These are phyloP conservation scores for Rhododendron williamsianum DNA, from an alignment of 148 eudicot species.

Conservation along the genomic window DNA sequence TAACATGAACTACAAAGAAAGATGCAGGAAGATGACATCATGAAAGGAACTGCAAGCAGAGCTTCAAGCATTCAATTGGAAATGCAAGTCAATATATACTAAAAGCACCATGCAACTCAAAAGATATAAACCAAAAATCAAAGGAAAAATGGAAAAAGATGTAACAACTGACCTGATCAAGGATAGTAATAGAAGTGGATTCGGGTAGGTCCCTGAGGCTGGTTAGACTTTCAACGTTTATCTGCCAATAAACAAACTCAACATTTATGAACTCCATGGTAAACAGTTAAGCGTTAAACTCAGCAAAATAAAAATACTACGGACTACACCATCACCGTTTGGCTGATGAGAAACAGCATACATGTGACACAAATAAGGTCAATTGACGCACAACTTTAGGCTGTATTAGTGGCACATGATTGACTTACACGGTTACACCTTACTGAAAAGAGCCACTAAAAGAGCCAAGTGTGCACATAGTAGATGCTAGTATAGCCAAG, in stretches of 20 bases:
- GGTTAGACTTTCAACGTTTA: conserved; percentile 41
- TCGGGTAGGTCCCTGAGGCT: conserved; percentile 58
- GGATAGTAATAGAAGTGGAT: conserved; percentile 62
- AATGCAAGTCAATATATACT: not conserved
- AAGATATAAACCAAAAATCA: not conserved
- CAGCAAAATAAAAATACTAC: not conserved
- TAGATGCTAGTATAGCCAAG: not conserved
- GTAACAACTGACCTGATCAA: conserved; percentile 54
- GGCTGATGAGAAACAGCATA: not conserved
- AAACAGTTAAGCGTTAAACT: not conserved
- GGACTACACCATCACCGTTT: not conserved
- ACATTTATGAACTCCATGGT: not conserved
- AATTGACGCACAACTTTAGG: not conserved
- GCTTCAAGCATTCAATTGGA: not conserved
- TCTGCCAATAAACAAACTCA: conserved; percentile 31
- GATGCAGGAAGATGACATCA: conserved; percentile 8
- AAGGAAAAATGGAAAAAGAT: not conserved
- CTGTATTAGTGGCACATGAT: not conserved
- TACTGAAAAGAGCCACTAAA: not conserved
- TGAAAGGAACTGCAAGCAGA: conserved; percentile 5
- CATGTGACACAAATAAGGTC: not conserved
- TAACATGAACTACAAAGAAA: conserved; percentile 50
- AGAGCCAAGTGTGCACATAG: not conserved
- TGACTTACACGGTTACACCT: no score
- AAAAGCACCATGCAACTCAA: not conserved